Base-by-base conservation (phyloP, 1,284 basidiomycete species). In the Filobasidium uniguttulatum region DNA sequence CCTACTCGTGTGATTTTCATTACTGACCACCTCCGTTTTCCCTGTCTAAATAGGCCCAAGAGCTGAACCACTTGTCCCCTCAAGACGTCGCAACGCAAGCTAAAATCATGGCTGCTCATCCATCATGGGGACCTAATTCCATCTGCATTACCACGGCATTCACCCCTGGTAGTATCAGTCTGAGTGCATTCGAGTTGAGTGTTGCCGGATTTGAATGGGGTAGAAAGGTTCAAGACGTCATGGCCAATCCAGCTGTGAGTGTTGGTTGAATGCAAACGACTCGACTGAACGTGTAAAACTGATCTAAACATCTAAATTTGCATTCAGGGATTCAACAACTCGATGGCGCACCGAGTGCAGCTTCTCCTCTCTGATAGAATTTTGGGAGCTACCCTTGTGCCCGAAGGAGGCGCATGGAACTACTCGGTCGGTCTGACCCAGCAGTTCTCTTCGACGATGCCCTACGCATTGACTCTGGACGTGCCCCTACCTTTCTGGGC, bases 201-300 rank as follows among this genome's bases (percentile, higher is more conserved):
- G 82, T 91, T 3, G 77, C 82, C 47, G 94, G 94, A 15, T 98
- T 98, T 67, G 94, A 99, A 66, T 98, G 93, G 93, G 93, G 93
- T 37, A 76, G 94, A 57, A 97, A 97, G 74, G 90, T 90, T 61
- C 69, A 75, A 57, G 88, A 89, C 62, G 83, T 77, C 38, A 83
- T 84, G n/a, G 77, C 82, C 43, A 87, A 87, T 59, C 83, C 87
- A 59, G 74, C 80, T 4, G 78, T 79, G 59, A 60, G 74, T 67
- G n/a, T 53, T 1, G 1, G 17, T 59, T 35, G 50, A 29, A 41
- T 48, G 33, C n/a, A 26, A 41, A 30, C 28, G 14, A 44, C 38
- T 25, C 53, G 28, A 35, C 20, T 20, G 12, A 29, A 6, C 15
- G 40, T 23, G 31, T 28, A 49, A 45, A 60, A 41, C 50, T 65